Evolutionary conservation across 768 basidiomycete species (phyloP).

Genomic region (Suillus subalutaceus): DNA sequence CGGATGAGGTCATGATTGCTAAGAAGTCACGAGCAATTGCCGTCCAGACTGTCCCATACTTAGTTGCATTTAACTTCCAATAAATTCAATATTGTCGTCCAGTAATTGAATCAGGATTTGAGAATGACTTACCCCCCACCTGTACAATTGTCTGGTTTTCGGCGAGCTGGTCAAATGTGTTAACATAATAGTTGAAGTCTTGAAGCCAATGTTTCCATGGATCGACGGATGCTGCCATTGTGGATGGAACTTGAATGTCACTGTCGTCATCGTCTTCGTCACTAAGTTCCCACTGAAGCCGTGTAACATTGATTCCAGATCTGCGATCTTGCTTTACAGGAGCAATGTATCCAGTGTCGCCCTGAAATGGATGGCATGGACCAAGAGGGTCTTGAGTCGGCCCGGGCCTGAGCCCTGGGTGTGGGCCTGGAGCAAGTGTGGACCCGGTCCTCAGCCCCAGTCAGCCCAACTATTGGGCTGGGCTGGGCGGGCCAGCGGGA

Average conservation of each 20-base stretch:
- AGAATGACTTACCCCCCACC: too few relatives aligned
- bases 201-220: conserved; percentile 18
- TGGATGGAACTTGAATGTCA: conserved; percentile 10
- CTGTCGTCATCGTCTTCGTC: conserved; percentile 13
- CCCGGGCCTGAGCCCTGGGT: too few relatives aligned
- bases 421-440: too few relatives aligned
- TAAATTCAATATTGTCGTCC: neutral
- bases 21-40: conserved; percentile 40
- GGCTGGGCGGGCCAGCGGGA: too few relatives aligned
- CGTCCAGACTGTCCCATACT: conserved; percentile 34
- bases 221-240: neutral
- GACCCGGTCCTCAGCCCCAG: too few relatives aligned
- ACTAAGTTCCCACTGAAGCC: conserved; percentile 9
- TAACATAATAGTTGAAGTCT: conserved; percentile 28
- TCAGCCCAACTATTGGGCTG: too few relatives aligned
- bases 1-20: conserved; percentile 38
- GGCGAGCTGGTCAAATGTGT: conserved; percentile 12
- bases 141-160: conserved; percentile 23
- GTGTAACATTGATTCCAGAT: neutral
- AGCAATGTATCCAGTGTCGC: neutral
- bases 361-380: too few relatives aligned
- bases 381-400: too few relatives aligned
- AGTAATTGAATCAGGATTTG: too few relatives aligned
- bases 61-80: conserved; percentile 26
- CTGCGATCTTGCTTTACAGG: neutral